Evolutionary conservation across 257 asterid genomes (phyloP).

Genomic region (Linaria vulgaris): DNA sequence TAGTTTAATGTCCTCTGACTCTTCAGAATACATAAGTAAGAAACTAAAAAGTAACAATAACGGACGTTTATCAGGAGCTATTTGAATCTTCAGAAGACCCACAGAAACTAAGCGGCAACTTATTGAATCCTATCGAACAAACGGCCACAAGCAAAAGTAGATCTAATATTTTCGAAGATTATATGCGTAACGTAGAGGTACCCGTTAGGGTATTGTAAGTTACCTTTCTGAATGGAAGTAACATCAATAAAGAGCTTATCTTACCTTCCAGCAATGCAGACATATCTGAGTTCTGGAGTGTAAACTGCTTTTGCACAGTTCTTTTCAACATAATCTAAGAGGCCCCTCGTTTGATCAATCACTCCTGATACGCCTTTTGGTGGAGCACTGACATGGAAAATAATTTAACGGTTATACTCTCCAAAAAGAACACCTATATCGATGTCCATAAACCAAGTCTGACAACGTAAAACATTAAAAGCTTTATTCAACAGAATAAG

Average conservation of each 20-base stretch:
- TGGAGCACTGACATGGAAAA: slow-evolving; percentile 54
- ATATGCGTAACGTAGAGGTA: background rate
- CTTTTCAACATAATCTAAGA: slow-evolving; percentile 76
- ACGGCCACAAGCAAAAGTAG: background rate
- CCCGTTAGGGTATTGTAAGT: background rate
- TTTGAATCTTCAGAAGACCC: background rate
- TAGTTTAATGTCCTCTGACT: no score
- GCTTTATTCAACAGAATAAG: background rate
- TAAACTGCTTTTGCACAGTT: slow-evolving; percentile 81
- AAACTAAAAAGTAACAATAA: background rate
- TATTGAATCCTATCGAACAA: no score
- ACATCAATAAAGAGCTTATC: slow-evolving; percentile 1
- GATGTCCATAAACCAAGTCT: background rate
- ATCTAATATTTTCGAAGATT: background rate
- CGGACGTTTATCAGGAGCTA: background rate
- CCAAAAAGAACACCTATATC: background rate
- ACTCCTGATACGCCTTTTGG: slow-evolving; percentile 92
- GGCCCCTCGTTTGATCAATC: slow-evolving; percentile 93
- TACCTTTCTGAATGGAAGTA: background rate
- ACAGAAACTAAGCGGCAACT: no score
- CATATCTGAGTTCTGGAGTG: slow-evolving; percentile 79
- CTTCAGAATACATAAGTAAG: background rate
- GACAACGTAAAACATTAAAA: slow-evolving; percentile 11
- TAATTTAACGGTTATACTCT: slow-evolving; percentile 6
- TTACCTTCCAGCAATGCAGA: slow-evolving; percentile 94